Evolutionary conservation across 345 rosid species (phyloP).

Genomic region (Limnanthes douglasii): DNA sequence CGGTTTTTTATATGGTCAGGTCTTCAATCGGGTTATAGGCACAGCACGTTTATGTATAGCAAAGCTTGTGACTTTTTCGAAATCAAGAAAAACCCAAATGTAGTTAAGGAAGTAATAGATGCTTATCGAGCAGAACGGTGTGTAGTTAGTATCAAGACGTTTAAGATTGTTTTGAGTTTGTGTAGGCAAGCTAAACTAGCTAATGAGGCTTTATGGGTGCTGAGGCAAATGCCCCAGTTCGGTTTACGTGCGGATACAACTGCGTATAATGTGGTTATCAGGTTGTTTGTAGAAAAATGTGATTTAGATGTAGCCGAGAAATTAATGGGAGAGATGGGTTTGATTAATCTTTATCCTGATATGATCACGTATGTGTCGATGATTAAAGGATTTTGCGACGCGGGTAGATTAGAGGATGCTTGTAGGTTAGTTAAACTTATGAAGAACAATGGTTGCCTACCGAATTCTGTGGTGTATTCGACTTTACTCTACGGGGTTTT

Average conservation of each 20-base stretch:
- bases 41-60: slow-evolving; percentile 41
- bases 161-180: slow-evolving; percentile 48
- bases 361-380: slow-evolving; percentile 38
- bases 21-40: slow-evolving; percentile 44
- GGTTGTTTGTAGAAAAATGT: slow-evolving; percentile 50
- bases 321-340: slow-evolving; percentile 62
- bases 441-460: slow-evolving; percentile 37
- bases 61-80: slow-evolving; percentile 47
- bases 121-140: slow-evolving; percentile 29
- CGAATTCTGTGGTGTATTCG: slow-evolving; percentile 51
- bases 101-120: slow-evolving; percentile 37
- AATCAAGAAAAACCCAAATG: slow-evolving; percentile 33
- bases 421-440: slow-evolving; percentile 32
- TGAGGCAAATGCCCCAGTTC: slow-evolving; percentile 57
- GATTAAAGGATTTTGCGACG: slow-evolving; percentile 60
- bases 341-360: slow-evolving; percentile 45
- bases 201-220: slow-evolving; percentile 49
- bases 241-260: slow-evolving; percentile 27
- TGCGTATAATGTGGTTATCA: slow-evolving; percentile 45
- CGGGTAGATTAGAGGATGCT: slow-evolving; percentile 51
- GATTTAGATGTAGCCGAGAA: slow-evolving; percentile 36
- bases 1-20: slow-evolving; percentile 82
- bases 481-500: slow-evolving; percentile 54
- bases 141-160: slow-evolving; percentile 35
- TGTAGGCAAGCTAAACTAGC: slow-evolving; percentile 53